Percentiles rank a stretch among this genome's conserved stretches.
These are phyloP conservation scores for Termitomyces sp. DNA, from an alignment of 768 basidiomycete species.

Conservation along the genomic window DNA sequence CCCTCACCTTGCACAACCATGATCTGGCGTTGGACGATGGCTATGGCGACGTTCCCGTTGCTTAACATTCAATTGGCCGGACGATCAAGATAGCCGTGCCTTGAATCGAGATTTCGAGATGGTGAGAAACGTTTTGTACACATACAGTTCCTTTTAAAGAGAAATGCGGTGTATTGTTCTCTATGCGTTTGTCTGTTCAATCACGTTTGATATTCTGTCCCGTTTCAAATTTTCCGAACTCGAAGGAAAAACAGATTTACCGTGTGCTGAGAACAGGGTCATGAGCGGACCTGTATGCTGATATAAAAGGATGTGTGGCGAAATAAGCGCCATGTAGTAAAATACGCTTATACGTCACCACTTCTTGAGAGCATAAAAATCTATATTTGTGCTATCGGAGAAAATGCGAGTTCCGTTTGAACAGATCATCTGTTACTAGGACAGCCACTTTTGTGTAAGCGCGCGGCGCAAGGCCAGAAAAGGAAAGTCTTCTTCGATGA, in stretches of 20 bases:
- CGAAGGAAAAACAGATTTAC: conserved; percentile 4
- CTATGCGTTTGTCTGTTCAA: not conserved
- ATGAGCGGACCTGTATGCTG: not conserved
- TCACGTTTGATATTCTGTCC: not conserved
- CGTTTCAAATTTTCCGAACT: not conserved
- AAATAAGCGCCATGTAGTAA: too few relatives aligned
- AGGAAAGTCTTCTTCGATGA: not conserved
- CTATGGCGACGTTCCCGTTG: conserved; percentile 61
- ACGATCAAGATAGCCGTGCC: not conserved
- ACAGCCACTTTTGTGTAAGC: not conserved
- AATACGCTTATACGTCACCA: not conserved
- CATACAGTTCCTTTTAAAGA: not conserved
- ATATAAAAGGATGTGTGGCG: too few relatives aligned
- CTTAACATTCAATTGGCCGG: conserved; percentile 31
- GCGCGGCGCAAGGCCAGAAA: conserved; percentile 8
- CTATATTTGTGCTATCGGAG: not conserved
- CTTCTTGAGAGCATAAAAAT: too few relatives aligned
- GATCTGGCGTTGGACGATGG: conserved; percentile 63
- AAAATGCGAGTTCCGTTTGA: too few relatives aligned
- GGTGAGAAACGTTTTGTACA: not conserved
- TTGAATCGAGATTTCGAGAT: not conserved
- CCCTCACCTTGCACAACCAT: conserved; percentile 61
- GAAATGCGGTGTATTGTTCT: not conserved
- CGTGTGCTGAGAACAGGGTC: not conserved
- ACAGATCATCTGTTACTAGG: not conserved